Evolutionary conservation across 306 rosid species (phyloP), one percentile per base, ranked within the genome.

Genomic region (Gleditsia sinensis): DNA sequence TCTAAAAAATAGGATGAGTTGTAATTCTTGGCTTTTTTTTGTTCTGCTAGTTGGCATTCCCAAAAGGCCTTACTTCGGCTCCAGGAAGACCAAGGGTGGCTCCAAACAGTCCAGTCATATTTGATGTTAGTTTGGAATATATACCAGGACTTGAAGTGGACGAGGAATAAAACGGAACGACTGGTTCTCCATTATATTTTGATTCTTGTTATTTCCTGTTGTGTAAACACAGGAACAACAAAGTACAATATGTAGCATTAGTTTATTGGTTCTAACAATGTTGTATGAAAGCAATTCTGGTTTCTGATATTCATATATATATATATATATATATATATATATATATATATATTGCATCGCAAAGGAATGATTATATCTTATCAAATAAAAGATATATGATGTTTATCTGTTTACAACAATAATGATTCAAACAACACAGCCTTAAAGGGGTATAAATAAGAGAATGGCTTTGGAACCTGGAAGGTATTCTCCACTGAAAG

Each of bases 61-160:
- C 98, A 32, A 91, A 94, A 76, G 97, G 97, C 50, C 97, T 94
- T 23, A 86, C 37, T 51, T 91, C 98, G 71, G 97, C 98, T 69
- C 98, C 98, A 58, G 98, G 98, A 76, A 89, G 98, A 83, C 98
- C 97, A 80, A 89, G 98, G 84, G 98, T 94, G 82, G 87, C 97
- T 83, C 89, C 98, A 49, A 91, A 64, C 49, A 94, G 98, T 84
- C 96, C 98, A 12, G 98, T 94, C 37, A 48, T 94, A 74, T 94
- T 94, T 61, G 98, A 91, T 36, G 94, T 93, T 70, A 94, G 97
- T 76, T 84, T 94, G 83, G 98, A 89, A 79, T 94, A 88, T 76
- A 66, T 94, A 43, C 98, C 98, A 0, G 98, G 98, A 58, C 94
- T 91, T 66, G 98, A 93, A 74, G 4, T 75, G 28, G 96, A 91